Evolutionary conservation across 352 stramenopile species (phyloP).

Genomic region (Achlya hypogyna): DNA sequence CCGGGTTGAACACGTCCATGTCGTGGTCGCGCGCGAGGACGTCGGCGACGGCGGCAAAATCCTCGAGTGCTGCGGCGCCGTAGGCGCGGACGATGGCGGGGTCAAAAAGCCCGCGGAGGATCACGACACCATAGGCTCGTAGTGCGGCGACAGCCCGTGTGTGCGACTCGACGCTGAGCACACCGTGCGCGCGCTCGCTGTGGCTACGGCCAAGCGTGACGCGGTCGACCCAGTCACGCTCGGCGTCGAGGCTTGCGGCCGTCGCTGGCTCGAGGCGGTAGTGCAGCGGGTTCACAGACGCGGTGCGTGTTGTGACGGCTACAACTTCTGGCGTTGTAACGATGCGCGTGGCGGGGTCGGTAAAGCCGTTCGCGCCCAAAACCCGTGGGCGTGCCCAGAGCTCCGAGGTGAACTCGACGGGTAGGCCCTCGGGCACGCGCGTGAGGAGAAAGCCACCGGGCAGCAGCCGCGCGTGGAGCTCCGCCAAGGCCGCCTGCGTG

Average conservation of each 20-base stretch:
- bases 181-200: conserved; percentile 5
- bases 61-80: background rate
- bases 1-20: conserved; percentile 20
- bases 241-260: background rate
- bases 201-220: background rate
- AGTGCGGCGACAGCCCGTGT: background rate
- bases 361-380: background rate
- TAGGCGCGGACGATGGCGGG: conserved; percentile 1
- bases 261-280: conserved; percentile 5
- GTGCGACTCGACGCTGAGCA: conserved; percentile 7
- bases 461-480: background rate
- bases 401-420: conserved; percentile 2
- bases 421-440: background rate
- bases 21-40: background rate
- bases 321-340: background rate
- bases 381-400: background rate
- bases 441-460: conserved; percentile 7
- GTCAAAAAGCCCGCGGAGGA: conserved; percentile 8
- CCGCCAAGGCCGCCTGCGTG: background rate
- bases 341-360: background rate
- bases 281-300: background rate
- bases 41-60: conserved; percentile 1
- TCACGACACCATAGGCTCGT: conserved; percentile 1
- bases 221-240: conserved; percentile 7
- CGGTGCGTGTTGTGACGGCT: background rate